A percentile compares a stretch with the other conserved stretches of the same genome.
Conservation (phyloP, 139 green algal genomes). For the Picochlorum costavermella region DNA sequence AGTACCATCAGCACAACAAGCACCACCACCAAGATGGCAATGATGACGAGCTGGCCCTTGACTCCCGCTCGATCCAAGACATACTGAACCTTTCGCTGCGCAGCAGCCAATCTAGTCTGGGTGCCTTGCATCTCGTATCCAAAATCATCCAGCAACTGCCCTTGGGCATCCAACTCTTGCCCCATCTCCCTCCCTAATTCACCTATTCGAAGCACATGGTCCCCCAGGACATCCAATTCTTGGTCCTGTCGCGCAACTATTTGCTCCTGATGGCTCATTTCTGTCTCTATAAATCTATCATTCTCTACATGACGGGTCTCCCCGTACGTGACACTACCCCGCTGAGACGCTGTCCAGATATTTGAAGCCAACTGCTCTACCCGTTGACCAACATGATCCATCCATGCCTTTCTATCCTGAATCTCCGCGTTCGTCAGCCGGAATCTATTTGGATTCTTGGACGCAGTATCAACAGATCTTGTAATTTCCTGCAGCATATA, state of each 20-base stretch:
- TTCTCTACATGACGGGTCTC: constrained; percentile 38
- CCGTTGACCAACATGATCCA: constrained; percentile 39
- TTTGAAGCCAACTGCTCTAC: constrained; percentile 13
- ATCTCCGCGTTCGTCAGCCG: constrained; percentile 63
- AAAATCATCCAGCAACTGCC: constrained; percentile 56
- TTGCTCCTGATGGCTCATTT: constrained; percentile 54
- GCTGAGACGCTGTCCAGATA: constrained; percentile 5
- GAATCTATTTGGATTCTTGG: constrained; percentile 66
- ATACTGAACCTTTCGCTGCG: constrained; percentile 64
- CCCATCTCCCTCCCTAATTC: constrained; percentile 66
- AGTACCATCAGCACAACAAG: constrained; percentile 42
- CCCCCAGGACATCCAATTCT: constrained; percentile 61
- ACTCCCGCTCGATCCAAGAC: constrained; percentile 64
- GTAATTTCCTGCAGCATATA: constrained; percentile 60
- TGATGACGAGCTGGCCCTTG: constrained; percentile 61
- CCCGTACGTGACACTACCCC: background rate
- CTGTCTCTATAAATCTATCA: constrained; percentile 48
- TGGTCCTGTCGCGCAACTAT: constrained; percentile 70
- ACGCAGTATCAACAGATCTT: constrained; percentile 59
- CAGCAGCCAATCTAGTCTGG: constrained; percentile 48
- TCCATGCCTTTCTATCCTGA: constrained; percentile 53
- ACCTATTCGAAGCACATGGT: constrained; percentile 63
- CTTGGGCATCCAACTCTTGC: constrained; percentile 59
- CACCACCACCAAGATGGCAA: constrained; percentile 46
- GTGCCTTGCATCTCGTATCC: constrained; percentile 71